Base-by-base conservation (phyloP, 805 yeast genomes). In the Lipomyces starkeyi region DNA sequence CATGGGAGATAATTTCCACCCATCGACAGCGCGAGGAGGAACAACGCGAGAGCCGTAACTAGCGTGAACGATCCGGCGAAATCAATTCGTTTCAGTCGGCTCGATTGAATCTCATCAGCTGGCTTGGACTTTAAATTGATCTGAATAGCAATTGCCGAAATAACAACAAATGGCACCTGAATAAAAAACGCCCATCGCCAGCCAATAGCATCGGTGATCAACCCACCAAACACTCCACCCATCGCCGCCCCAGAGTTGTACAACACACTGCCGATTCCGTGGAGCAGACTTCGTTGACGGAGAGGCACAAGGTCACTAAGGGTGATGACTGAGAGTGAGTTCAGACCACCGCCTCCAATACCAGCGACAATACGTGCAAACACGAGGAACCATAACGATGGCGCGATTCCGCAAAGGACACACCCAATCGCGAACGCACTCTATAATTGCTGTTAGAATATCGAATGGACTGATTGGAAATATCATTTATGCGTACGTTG, bases 311-410 rank as follows among this genome's bases (percentile, higher is more conserved):
- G 81, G 77, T 92, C 97, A 25, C 91, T 86, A 73, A 89, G 84
- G 2, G 93, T 84, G 67, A 92, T 89, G 11, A 96, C 89, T 20
- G 91, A 85, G 72, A 91, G 80, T 0, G 93, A 84, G 63, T 88
- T 87, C 74, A 92, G 85, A 0, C 97, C 97, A 8, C 97, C 95
- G n/a, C 97, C 97, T 14, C 97, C 97, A 64, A 91, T 84, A 20
- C 97, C 97, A 29, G 96, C 88, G 62, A 92, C 82, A 69, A 91
- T 88, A 72, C 97, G 82, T 0, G 75, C 76, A 57, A 66, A 66
- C n/a, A 74, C 72, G 3, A 74, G 70, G 69, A 90, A 69, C 72
- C 72, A 68, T 11, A 69, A 13, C 3, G 64, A 64, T 9, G 71
- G 69, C 6, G 74, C 70, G n/a, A 69, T 29, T 0, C 90, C 93